Percentiles rank a stretch among this genome's conserved stretches.
Evolutionary conservation across 768 basidiomycete genomes (phyloP).

Genomic region (Boletus fagicola): DNA sequence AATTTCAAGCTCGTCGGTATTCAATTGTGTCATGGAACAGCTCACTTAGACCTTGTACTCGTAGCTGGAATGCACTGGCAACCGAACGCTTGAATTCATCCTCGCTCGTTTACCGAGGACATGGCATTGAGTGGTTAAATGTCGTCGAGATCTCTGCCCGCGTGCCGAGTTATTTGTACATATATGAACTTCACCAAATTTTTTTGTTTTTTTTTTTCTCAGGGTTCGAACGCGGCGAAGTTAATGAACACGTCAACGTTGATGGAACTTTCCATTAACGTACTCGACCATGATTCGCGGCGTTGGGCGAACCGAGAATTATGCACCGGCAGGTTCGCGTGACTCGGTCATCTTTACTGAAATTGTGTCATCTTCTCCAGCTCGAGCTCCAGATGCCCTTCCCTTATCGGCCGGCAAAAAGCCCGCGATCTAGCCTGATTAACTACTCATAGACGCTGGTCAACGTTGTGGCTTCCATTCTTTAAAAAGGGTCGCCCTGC

Average conservation of each 20-base stretch:
- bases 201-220: conserved; percentile 21
- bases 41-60: conserved; percentile 9
- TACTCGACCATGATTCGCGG: conserved; percentile 32
- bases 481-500: conserved; percentile 36
- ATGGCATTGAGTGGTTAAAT: conserved; percentile 10
- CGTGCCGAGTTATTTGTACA: conserved; percentile 31
- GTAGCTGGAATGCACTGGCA: conserved; percentile 43
- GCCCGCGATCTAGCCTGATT: conserved; percentile 54
- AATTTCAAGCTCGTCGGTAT: conserved; percentile 56
- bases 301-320: conserved; percentile 22
- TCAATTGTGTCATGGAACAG: conserved; percentile 9
- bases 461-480: conserved; percentile 30
- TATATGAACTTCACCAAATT: conserved; percentile 32
- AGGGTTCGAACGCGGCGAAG: conserved; percentile 25
- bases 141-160: conserved; percentile 9
- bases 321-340: conserved; percentile 26
- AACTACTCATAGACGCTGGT: conserved; percentile 44
- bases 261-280: conserved; percentile 37
- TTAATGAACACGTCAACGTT: conserved; percentile 31
- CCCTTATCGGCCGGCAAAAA: conserved; percentile 43
- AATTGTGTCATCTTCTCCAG: conserved; percentile 22
- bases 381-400: conserved; percentile 19
- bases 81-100: conserved; percentile 20
- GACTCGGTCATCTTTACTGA: conserved; percentile 23
- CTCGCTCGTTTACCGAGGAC: conserved; percentile 3